phyloP scores from a whole-genome alignment of 1,284 basidiomycete genomes.

The Tausonia pullulans region DNA sequence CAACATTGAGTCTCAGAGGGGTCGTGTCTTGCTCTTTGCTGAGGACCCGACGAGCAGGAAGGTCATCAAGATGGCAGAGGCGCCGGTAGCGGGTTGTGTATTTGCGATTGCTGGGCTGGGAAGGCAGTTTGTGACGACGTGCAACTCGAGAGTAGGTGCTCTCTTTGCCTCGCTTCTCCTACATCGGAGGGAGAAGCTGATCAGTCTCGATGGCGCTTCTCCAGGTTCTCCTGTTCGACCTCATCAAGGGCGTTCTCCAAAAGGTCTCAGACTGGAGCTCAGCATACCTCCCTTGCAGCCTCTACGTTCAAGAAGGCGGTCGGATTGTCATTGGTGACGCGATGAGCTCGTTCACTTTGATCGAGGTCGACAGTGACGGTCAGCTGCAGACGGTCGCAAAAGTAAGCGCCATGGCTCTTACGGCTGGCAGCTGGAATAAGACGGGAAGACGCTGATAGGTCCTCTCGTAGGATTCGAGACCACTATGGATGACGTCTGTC shows the following conservation, averaged over 20 bases:
- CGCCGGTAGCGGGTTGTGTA: background rate
- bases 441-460: too few species aligned
- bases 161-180: background rate
- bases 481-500: constrained; percentile 45
- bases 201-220: constrained; percentile 7
- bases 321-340: constrained; percentile 61
- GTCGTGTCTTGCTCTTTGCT: constrained; percentile 28
- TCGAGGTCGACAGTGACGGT: constrained; percentile 43
- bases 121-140: constrained; percentile 49
- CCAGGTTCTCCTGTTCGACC: constrained; percentile 11
- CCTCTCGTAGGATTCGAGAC: constrained; percentile 48
- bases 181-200: background rate
- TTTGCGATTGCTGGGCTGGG: constrained; percentile 1
- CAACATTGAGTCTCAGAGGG: constrained; percentile 27
- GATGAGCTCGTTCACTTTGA: constrained; percentile 64
- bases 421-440: too few species aligned
- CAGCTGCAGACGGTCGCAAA: constrained; percentile 52
- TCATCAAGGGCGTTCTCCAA: constrained; percentile 5
- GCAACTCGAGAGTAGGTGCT: constrained; percentile 58
- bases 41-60: background rate
- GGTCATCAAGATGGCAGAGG: background rate
- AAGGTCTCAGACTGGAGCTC: constrained; percentile 52
- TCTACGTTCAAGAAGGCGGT: constrained; percentile 44
- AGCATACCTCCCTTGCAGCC: constrained; percentile 62
- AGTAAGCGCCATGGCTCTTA: background rate